Base-by-base conservation (phyloP, 306 rosid species). In the Cucumis cinereus region DNA sequence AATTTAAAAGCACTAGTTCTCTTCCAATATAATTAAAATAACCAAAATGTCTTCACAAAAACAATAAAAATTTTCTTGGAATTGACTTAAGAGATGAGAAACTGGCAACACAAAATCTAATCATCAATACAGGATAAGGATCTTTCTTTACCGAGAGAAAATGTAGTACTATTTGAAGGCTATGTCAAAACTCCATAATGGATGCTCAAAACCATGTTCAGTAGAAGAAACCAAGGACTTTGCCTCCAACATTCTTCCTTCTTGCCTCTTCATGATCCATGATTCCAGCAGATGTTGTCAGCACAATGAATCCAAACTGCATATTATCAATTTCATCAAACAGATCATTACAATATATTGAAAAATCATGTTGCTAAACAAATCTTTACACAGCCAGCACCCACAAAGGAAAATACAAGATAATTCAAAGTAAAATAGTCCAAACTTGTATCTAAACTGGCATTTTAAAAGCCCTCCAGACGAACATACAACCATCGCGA, bases 191-290 rank as follows among this genome's bases (percentile, higher is more conserved):
- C 17, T 55, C 63, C 77, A 35, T 8, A 72, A 52, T 72, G 76
- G 61, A 52, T 9, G 17, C 61, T 72, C 28, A 28, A 72, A 52
- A 30, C 45, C 76, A 72, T 52, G 61, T 72, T 76, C 72, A 76
- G 49, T 76, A 76, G 70, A 76, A 76, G 72, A 76, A 76, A 59
- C 79, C 79, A 58, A 76, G 79, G 0, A 76, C 79, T 76, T 76
- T 76, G 1, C 79, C 79, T 16, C 79, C 79, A 41, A 76, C 79
- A 28, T 76, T 76, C 79, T 76, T 76, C 36, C 79, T 76, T 59
- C 79, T 60, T 15, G 79, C 79, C 24, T 76, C 79, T 45, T 76
- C 79, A 19, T 76, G 79, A 76, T 76, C 79, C 79, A 76, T 76
- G 19, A 76, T 76, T 41, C 79, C 79, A 1, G 79, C 79, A 45